Conservation (phyloP, 1,284 basidiomycete genomes). For the Marasmius oreades region DNA sequence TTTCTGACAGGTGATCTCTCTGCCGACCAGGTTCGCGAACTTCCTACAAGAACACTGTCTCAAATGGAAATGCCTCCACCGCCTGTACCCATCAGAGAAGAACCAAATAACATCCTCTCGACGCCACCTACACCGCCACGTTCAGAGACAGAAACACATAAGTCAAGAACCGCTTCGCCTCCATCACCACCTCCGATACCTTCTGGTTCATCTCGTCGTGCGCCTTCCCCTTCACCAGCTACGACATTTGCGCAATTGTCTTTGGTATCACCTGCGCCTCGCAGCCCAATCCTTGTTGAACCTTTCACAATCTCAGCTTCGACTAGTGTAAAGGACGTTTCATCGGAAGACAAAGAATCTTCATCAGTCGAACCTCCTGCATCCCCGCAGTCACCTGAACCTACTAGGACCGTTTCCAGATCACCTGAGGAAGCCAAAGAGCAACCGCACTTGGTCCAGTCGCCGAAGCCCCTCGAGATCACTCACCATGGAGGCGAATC, state of each 20-base stretch:
- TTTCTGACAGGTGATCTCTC: slow-evolving; percentile 23
- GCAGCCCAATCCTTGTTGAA: no score
- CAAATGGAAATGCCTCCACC: neutral
- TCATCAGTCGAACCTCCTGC: neutral
- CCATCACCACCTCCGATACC: neutral
- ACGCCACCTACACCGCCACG: neutral
- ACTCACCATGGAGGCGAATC: no score
- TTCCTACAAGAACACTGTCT: neutral
- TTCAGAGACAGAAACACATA: neutral
- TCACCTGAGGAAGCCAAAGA: neutral
- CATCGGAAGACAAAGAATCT: no score
- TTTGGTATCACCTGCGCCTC: no score
- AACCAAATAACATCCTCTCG: no score
- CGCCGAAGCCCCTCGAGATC: no score
- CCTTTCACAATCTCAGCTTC: no score
- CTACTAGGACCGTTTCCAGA: neutral
- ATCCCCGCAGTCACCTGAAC: neutral
- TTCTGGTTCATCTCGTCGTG: neutral
- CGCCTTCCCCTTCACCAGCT: neutral
- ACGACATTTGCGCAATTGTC: neutral
- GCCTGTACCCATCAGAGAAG: neutral
- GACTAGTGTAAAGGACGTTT: no score
- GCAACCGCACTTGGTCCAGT: no score
- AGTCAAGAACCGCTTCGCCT: neutral
- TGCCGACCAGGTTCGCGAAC: slow-evolving; percentile 14